Conservation (phyloP, 768 basidiomycete species). For the Leccinellum albellum region DNA sequence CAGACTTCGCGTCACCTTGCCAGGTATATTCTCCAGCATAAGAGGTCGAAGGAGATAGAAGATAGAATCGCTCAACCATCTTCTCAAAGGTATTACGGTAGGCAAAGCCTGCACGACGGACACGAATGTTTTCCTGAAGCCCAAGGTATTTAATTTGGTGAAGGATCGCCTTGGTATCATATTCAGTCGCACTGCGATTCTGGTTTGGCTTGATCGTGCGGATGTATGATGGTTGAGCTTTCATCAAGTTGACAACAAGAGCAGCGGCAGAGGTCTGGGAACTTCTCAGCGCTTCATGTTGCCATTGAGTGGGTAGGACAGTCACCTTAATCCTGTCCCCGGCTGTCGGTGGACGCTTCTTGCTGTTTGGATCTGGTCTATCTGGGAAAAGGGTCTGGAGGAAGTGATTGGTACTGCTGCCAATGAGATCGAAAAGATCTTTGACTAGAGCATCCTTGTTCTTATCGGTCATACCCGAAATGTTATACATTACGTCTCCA, state of each 20-base stretch:
- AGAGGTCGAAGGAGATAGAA: slow-evolving; percentile 90
- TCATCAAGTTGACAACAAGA: slow-evolving; percentile 96
- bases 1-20: slow-evolving; percentile 85
- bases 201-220: slow-evolving; percentile 99
- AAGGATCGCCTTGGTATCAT: slow-evolving; percentile 90
- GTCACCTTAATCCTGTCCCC: slow-evolving; percentile 94
- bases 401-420: slow-evolving; percentile 76
- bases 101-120: slow-evolving; percentile 95
- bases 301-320: background rate
- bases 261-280: slow-evolving; percentile 84
- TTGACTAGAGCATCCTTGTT: slow-evolving; percentile 98
- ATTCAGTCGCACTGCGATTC: slow-evolving; percentile 88
- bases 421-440: slow-evolving; percentile 88
- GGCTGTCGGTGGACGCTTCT: slow-evolving; percentile 96
- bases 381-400: slow-evolving; percentile 89
- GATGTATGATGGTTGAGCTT: slow-evolving; percentile 95
- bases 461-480: slow-evolving; percentile 98
- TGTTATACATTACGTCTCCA: slow-evolving; percentile 97
- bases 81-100: slow-evolving; percentile 98
- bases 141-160: slow-evolving; percentile 99
- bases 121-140: slow-evolving; percentile 96
- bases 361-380: slow-evolving; percentile 91
- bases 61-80: slow-evolving; percentile 97
- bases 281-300: background rate
- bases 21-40: slow-evolving; percentile 99